Evolutionary conservation across 257 asterid species (phyloP).

Genomic region (Nyctanthes arbortristis): DNA sequence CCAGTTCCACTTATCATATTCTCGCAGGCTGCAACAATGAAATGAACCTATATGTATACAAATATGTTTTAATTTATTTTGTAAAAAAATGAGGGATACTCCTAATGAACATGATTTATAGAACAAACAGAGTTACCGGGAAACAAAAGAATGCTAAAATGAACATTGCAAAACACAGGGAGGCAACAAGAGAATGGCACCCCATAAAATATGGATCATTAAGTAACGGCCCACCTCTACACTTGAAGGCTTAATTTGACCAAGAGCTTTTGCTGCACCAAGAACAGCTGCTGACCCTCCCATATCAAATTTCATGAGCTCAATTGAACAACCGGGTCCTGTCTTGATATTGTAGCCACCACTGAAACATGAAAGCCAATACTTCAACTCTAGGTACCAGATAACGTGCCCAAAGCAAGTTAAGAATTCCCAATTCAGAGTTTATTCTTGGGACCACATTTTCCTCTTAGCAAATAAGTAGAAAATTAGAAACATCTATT

Average conservation of each 20-base stretch:
- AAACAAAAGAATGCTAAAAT: not conserved
- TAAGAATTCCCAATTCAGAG: not conserved
- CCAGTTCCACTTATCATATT: constrained; percentile 74
- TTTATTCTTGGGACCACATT: constrained; percentile 1
- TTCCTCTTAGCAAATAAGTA: not conserved
- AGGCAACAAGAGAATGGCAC: not conserved
- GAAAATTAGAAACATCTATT: not conserved
- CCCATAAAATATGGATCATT: not conserved
- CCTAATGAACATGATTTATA: not conserved
- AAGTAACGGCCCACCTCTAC: constrained; percentile 63
- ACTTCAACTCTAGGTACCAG: constrained; percentile 9
- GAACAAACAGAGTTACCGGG: not conserved
- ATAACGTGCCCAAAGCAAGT: not conserved
- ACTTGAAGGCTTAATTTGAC: constrained; percentile 90
- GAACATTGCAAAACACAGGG: constrained; percentile 13
- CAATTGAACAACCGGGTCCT: constrained; percentile 87
- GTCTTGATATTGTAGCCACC: constrained; percentile 99
- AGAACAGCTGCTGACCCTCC: constrained; percentile 98
- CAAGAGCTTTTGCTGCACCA: constrained; percentile 98
- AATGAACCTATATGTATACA: constrained; percentile 46
- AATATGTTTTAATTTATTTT: constrained; percentile 12
- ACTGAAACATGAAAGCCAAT: constrained; percentile 37
- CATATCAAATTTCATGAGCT: constrained; percentile 97
- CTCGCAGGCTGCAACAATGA: constrained; percentile 68
- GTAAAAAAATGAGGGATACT: no score